Conservation (phyloP, 2,329 filamentous ascomycete species). For the Ascochyta viciae-villosae region DNA sequence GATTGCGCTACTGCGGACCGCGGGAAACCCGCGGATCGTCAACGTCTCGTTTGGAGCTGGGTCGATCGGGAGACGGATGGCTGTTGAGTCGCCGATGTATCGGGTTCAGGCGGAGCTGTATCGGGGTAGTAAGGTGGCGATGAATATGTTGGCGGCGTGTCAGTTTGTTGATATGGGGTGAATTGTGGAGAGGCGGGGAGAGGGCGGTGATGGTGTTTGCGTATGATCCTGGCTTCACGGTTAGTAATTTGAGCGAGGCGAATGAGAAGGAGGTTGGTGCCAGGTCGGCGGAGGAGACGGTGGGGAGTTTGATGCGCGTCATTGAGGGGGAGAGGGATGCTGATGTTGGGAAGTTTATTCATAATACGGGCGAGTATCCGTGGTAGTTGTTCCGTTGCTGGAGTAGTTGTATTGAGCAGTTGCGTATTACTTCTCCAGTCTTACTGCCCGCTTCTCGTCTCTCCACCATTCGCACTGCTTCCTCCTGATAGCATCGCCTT, state of each 20-base stretch:
- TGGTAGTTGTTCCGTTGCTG: slow-evolving; percentile 25
- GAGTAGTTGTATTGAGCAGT: too few species aligned
- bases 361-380: slow-evolving; percentile 41
- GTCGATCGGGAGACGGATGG: slow-evolving; percentile 40
- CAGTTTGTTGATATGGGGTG: slow-evolving; percentile 22
- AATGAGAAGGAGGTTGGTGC: slow-evolving; percentile 49
- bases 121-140: slow-evolving; percentile 48
- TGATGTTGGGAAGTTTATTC: slow-evolving; percentile 42
- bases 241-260: slow-evolving; percentile 40
- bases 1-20: slow-evolving; percentile 26
- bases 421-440: slow-evolving; percentile 32
- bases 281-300: slow-evolving; percentile 42
- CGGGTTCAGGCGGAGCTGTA: slow-evolving; percentile 33
- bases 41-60: slow-evolving; percentile 48
- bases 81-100: slow-evolving; percentile 22
- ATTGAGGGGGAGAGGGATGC: slow-evolving; percentile 48
- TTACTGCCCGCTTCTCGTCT: slow-evolving; percentile 21
- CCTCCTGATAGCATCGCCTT: slow-evolving; percentile 35
- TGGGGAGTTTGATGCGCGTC: slow-evolving; percentile 45
- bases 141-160: slow-evolving; percentile 50
- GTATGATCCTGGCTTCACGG: slow-evolving; percentile 50
- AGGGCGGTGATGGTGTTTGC: slow-evolving; percentile 47
- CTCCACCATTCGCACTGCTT: slow-evolving; percentile 41
- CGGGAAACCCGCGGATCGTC: slow-evolving; percentile 39
- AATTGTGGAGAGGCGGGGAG: slow-evolving; percentile 1